Evolutionary conservation across 2,329 filamentous ascomycete species (phyloP), one percentile per base, ranked within the genome.

Genomic region (Ilyonectria mors-panacis): DNA sequence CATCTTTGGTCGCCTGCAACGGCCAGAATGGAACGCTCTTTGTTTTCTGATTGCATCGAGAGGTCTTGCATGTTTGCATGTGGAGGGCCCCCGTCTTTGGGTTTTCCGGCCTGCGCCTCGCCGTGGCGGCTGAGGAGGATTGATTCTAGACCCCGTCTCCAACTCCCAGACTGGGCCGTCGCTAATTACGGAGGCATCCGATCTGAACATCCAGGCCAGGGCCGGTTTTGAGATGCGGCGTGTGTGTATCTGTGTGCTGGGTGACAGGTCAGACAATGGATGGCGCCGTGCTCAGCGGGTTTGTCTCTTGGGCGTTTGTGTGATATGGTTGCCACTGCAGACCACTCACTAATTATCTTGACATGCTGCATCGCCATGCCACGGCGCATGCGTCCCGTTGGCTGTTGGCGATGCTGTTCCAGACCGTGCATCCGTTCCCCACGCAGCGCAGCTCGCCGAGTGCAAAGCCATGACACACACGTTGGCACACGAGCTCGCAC

Each of bases 261-360:
- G 42, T 45, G 42, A 45, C 42, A 45, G 42, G 42, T 45, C 42
- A 45, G 42, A 45, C 42, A 45, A 10, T 33, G 48, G n/a, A 51
- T 51, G 48, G 17, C 48, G 48, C 8, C n/a, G 48, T 51, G 48
- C 50, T 23, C 13, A 2, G 44, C 6, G 19, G 44, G 44, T 15
- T 45, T 45, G 44, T 45, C 19, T 21, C 44, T 53, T 53, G 50
- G 50, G 50, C 30, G 50, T 21, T 35, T 53, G n/a, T 23, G 50
- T 23, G 48, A 53, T 8, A 30, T 42, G 13, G 8, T 7, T 3
- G 17, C 15, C 45, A 48, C 1, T 9, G 21, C 28, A n/a, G 28
- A 35, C 17, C 48, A 33, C 17, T 33, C 21, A 21, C 15, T 33
- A 5, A n/a, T 9, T 30, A 53, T 53, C 28, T 53, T n/a, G n/a